A percentile compares a stretch with the other conserved stretches of the same genome.
Evolutionary conservation across 108 stramenopile species (phyloP).

Genomic region (Conticribra weissflogii): DNA sequence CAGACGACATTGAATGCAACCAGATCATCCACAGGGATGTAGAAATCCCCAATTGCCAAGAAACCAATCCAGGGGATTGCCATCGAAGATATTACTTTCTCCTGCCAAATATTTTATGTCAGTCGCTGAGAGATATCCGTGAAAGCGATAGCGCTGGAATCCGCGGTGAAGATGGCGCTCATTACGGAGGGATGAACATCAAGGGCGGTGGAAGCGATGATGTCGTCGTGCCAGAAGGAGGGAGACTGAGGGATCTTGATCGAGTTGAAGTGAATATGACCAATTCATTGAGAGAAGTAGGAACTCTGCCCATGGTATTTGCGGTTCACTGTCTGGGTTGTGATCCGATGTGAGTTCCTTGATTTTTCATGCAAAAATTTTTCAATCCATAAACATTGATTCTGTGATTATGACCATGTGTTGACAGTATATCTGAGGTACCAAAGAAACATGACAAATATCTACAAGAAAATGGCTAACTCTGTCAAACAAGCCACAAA

Average conservation of each 20-base stretch:
- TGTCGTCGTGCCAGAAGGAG: neutral
- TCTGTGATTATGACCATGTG: neutral
- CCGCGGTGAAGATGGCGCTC: neutral
- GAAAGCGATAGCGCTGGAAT: neutral
- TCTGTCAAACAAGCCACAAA: too few species aligned
- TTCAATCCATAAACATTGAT: neutral
- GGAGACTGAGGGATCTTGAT: neutral
- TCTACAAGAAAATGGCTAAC: too few species aligned
- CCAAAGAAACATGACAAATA: too few species aligned
- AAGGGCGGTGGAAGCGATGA: neutral
- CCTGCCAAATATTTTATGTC: conserved; percentile 31
- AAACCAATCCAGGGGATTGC: conserved; percentile 28
- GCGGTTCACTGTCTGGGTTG: conserved; percentile 62
- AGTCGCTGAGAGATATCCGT: neutral
- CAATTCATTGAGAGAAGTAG: neutral
- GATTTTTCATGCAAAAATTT: neutral
- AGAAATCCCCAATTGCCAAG: conserved; percentile 29
- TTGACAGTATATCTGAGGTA: too few species aligned
- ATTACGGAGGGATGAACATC: neutral
- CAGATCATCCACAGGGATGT: conserved; percentile 26
- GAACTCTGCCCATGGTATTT: conserved; percentile 54
- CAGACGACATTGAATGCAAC: conserved; percentile 25
- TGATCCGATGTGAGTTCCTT: conserved; percentile 13
- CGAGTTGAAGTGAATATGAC: neutral
- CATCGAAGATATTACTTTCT: conserved; percentile 27